Conservation (phyloP, 108 stramenopile genomes). For the Thalassiosira profunda region DNA sequence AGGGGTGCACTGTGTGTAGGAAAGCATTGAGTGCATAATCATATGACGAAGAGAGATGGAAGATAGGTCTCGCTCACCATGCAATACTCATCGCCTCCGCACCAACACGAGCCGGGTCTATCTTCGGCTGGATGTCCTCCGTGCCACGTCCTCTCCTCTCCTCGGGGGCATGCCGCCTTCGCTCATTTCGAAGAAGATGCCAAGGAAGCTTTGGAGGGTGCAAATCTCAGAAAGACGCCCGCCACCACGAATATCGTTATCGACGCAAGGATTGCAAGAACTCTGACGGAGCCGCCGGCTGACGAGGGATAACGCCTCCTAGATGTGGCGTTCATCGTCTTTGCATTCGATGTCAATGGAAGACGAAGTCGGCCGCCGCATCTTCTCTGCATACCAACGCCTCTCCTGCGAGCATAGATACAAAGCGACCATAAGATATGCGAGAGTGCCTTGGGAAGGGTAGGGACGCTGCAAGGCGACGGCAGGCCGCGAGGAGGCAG, state of each 20-base stretch:
- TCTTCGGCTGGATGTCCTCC: constrained; percentile 48
- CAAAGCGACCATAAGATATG: too few relatives aligned
- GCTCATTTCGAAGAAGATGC: not conserved
- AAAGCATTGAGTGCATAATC: not conserved
- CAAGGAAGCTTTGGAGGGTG: constrained; percentile 6
- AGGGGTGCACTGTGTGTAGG: too few relatives aligned
- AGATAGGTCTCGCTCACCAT: too few relatives aligned
- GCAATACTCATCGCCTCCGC: constrained; percentile 76
- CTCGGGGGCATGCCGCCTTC: not conserved
- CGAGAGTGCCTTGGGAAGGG: too few relatives aligned
- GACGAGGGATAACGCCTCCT: not conserved
- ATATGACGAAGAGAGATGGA: too few relatives aligned
- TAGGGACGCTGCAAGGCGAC: too few relatives aligned
- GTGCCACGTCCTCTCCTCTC: constrained; percentile 43
- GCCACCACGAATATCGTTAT: not conserved
- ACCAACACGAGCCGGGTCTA: constrained; percentile 77
- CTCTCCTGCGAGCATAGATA: too few relatives aligned
- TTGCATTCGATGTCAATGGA: constrained; percentile 1
- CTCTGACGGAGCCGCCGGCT: not conserved
- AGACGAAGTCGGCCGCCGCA: not conserved
- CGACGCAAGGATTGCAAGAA: not conserved
- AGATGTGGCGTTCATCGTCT: not conserved
- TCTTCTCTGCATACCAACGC: constrained; percentile 1
- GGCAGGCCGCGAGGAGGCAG: too few relatives aligned
- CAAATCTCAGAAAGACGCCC: not conserved